Conservation (phyloP, 345 rosid genomes). For the Anacardium occidentale region DNA sequence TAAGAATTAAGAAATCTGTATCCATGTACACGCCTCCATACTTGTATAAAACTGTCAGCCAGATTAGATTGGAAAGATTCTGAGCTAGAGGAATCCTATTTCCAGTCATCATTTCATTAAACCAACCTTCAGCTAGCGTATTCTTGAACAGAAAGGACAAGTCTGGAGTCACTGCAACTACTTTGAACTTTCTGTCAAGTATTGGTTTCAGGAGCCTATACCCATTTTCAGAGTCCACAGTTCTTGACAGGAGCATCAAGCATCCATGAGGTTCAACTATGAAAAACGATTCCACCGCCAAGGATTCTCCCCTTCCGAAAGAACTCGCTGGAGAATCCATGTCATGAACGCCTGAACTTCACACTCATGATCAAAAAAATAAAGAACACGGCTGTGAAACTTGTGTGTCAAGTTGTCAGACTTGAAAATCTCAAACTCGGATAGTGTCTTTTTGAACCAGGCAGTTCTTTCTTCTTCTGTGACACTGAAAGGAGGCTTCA, state of each 20-base stretch:
- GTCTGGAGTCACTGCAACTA: conserved; percentile 61
- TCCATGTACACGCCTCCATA: conserved; percentile 81
- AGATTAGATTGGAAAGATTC: conserved; percentile 69
- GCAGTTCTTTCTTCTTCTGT: conserved; percentile 45
- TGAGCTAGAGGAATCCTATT: conserved; percentile 64
- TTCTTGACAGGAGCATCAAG: conserved; percentile 61
- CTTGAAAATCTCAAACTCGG: conserved; percentile 45
- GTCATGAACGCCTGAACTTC: conserved; percentile 72
- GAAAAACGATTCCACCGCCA: conserved; percentile 64
- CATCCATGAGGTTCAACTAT: conserved; percentile 62
- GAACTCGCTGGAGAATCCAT: conserved; percentile 61
- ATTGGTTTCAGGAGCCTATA: conserved; percentile 52
- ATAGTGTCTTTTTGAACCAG: conserved; percentile 52
- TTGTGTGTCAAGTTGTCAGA: conserved; percentile 41
- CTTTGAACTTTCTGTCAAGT: conserved; percentile 44
- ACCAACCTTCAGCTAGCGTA: conserved; percentile 78
- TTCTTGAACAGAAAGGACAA: conserved; percentile 46
- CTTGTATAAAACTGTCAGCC: conserved; percentile 65
- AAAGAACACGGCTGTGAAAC: conserved; percentile 50
- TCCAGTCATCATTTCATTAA: conserved; percentile 51
- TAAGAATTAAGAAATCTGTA: conserved; percentile 68
- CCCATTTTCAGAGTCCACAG: conserved; percentile 61
- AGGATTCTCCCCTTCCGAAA: conserved; percentile 53
- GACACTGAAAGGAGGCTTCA: conserved; percentile 44
- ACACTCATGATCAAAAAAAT: conserved; percentile 51